Conservation (phyloP, 192 early-diverging fungal species). For the Linnemannia exigua region DNA sequence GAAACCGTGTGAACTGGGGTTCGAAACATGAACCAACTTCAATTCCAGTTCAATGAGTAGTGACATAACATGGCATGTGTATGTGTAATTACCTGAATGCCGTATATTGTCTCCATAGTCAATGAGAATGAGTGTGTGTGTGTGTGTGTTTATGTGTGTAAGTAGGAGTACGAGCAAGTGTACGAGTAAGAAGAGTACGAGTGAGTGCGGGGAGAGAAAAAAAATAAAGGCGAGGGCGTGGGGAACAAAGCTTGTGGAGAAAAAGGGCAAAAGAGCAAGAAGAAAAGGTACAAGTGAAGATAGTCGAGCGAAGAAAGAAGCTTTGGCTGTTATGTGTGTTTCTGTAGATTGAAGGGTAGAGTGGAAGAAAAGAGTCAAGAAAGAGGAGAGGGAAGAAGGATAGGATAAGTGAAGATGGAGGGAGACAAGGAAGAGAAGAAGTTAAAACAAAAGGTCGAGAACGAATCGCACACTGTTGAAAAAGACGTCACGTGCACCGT, state of each 20-base stretch:
- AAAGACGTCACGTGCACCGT: background rate
- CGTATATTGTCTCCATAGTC: constrained; percentile 52
- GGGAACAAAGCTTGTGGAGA: background rate
- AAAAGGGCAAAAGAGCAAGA: background rate
- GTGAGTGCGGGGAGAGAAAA: background rate
- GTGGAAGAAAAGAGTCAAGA: background rate
- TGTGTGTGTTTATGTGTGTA: background rate
- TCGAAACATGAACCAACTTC: background rate
- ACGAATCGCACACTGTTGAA: too few relatives aligned
- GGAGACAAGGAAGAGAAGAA: background rate
- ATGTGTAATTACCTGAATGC: constrained; percentile 28
- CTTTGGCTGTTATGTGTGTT: background rate
- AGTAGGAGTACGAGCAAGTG: background rate
- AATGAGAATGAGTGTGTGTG: background rate
- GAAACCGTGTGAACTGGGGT: constrained; percentile 5
- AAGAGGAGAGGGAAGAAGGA: background rate
- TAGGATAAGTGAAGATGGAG: background rate
- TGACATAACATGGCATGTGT: too few relatives aligned
- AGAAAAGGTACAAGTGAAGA: background rate
- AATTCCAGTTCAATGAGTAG: background rate
- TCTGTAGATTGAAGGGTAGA: background rate
- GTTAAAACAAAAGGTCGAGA: background rate
- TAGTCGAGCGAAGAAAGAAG: background rate
- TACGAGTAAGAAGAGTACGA: background rate
- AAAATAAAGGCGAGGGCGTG: background rate